phyloP scores from a whole-genome alignment of 345 rosid species.

The Eucalyptus tenuipes region DNA sequence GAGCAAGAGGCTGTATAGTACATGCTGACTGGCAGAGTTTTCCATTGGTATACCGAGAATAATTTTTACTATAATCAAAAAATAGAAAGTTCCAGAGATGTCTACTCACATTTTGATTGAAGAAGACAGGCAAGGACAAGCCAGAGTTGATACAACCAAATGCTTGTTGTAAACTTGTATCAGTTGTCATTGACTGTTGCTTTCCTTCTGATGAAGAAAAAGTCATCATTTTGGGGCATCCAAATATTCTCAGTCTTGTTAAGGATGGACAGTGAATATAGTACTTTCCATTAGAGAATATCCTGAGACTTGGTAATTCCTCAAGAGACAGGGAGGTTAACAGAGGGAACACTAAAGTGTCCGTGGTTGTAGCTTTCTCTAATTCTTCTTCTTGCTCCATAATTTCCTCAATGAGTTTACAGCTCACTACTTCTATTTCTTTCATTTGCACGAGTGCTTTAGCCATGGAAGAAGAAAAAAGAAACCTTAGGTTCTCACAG shows the following conservation, averaged over 20 bases:
- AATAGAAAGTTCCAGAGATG: too few species aligned
- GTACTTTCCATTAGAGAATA: background rate
- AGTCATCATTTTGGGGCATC: background rate
- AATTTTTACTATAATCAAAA: background rate
- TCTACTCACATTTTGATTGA: background rate
- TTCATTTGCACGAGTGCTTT: background rate
- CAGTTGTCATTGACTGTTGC: background rate
- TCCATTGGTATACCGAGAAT: too few species aligned
- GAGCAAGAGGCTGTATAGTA: too few species aligned
- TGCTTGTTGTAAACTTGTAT: background rate
- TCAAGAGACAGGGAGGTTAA: background rate
- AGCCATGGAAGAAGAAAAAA: constrained; percentile 3
- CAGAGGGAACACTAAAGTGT: background rate
- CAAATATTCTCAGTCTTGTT: background rate
- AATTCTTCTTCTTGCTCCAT: background rate
- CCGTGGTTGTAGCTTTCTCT: accelerated
- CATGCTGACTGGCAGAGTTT: too few species aligned
- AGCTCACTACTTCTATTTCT: background rate
- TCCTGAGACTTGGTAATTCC: background rate
- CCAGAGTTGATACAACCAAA: too few species aligned
- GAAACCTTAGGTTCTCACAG: background rate
- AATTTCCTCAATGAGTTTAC: background rate
- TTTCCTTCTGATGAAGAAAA: background rate
- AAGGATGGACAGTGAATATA: background rate
- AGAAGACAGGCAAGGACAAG: background rate